Evolutionary conservation across 2,329 filamentous ascomycete species (phyloP).

Genomic region (Epichloe hybrida): DNA sequence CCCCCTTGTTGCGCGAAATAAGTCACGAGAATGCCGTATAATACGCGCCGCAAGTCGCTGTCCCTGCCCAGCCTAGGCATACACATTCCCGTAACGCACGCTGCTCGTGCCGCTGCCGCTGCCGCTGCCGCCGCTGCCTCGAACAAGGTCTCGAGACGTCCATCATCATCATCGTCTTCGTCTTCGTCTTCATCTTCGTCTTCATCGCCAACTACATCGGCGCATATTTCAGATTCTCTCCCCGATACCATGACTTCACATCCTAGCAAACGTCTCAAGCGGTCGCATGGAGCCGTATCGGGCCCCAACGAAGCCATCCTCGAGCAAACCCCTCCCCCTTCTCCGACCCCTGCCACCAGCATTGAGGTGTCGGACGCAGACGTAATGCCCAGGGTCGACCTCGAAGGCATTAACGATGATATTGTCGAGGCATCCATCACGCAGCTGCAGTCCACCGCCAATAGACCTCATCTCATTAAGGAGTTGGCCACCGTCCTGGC

Average conservation of each 20-base stretch:
- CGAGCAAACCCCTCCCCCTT: constrained; percentile 55
- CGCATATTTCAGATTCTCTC: constrained; percentile 14
- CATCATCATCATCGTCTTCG: constrained; percentile 15
- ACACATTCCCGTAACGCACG: constrained; percentile 58
- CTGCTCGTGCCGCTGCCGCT: constrained; percentile 41
- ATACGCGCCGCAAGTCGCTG: constrained; percentile 90
- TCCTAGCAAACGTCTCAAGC: constrained; percentile 58
- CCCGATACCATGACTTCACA: constrained; percentile 22
- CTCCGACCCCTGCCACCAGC: constrained; percentile 19
- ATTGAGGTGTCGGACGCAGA: constrained; percentile 15
- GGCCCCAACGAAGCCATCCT: constrained; percentile 55
- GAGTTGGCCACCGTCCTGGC: constrained; percentile 75
- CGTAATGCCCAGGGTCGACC: constrained; percentile 33
- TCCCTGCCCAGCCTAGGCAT: constrained; percentile 89
- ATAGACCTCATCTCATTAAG: constrained; percentile 87
- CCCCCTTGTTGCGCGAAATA: not conserved
- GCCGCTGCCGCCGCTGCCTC: constrained; percentile 33
- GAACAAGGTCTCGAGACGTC: constrained; percentile 21
- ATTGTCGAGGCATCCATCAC: constrained; percentile 85
- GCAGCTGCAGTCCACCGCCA: constrained; percentile 78
- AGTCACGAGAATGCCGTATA: constrained; percentile 62
- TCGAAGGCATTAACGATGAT: constrained; percentile 80
- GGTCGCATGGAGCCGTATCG: constrained; percentile 47
- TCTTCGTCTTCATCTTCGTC: constrained; percentile 15
- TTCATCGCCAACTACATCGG: constrained; percentile 12